These are phyloP conservation scores for Nannochloris sp. DNA, from an alignment of 139 green algal species.

Conservation along the genomic window DNA sequence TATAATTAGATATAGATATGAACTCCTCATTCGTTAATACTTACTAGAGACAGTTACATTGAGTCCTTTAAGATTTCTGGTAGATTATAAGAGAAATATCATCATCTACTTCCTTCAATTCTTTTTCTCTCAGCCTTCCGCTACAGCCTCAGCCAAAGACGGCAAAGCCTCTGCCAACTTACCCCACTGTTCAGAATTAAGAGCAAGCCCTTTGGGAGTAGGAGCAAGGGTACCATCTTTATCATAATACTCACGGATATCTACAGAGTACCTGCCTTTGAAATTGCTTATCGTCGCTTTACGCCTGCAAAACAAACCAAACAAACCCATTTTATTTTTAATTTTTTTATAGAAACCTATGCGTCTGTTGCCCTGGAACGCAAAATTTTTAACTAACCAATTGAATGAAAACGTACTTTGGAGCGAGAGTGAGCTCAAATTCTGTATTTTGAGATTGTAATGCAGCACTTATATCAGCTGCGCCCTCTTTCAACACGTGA, in stretches of 20 bases:
- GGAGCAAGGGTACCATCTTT: constrained; percentile 36
- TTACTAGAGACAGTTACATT: no score
- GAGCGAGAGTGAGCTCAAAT: constrained; percentile 8
- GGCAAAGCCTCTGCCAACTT: constrained; percentile 21
- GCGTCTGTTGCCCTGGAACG: no score
- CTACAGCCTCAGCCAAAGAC: constrained; percentile 17
- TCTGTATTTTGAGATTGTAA: neutral
- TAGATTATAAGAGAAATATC: neutral
- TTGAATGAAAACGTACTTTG: no score
- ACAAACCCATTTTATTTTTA: no score
- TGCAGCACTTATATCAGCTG: neutral
- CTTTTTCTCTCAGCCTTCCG: neutral
- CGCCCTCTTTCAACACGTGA: neutral
- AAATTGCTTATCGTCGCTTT: constrained; percentile 29
- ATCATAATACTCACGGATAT: constrained; percentile 37
- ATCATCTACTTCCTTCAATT: neutral
- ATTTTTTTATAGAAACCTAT: no score
- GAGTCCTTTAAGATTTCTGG: no score
- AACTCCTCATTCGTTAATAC: no score
- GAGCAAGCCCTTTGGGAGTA: constrained; percentile 44
- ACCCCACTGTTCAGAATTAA: constrained; percentile 42
- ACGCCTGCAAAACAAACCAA: constrained; percentile 30
- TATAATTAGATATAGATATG: no score
- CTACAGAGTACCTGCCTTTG: constrained; percentile 35
- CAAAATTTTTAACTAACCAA: no score